Base-by-base conservation (phyloP, 805 yeast species). In the Nematodospora valgi region DNA sequence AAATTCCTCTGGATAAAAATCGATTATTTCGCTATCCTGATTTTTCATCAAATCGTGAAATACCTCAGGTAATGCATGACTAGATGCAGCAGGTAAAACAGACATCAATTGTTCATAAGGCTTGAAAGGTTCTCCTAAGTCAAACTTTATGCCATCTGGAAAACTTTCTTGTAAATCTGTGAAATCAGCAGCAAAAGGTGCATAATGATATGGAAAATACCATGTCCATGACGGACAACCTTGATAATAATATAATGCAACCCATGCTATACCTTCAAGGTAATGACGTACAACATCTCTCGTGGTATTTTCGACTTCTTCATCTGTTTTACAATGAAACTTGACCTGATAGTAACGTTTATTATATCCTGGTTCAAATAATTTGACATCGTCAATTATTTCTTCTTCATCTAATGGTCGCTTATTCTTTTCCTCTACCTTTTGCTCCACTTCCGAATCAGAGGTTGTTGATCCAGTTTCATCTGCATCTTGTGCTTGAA, bases 211-310 rank as follows among this genome's bases (percentile, higher is more conserved):
- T 0, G 98, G 98, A 51, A 82, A 93, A 58, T 78, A 93, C 98
- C 98, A 93, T 37, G 81, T 81, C 99, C 99, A 93, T 0, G 98
- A 91, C 0, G 96, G 95, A 62, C 98, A 91, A 2, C 97, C 98
- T 59, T 93, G 98, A 58, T 86, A 91, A 62, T 93, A 93, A 58
- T 93, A 93, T 35, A 86, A 62, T 44, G 93, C 68, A 1, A 82
- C 95, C 99, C 99, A 93, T n/a, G 96, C 79, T 4, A 93, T 84
- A 43, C 99, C 99, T 58, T 91, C 96, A 37, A 93, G 73, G 52
- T 93, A 93, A 32, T 79, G 74, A 36, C 68, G 65, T 0, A 81
- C 87, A 51, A 93, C 79, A 29, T 72, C 68, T 43, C 70, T 73
- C 28, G 80, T 72, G 14, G 76, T 65, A 13, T 65, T 60, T 2